Percentiles rank a stretch among this genome's conserved stretches.
phyloP scores from a whole-genome alignment of 129 eudicot genomes.

The Flaveria brownii region DNA sequence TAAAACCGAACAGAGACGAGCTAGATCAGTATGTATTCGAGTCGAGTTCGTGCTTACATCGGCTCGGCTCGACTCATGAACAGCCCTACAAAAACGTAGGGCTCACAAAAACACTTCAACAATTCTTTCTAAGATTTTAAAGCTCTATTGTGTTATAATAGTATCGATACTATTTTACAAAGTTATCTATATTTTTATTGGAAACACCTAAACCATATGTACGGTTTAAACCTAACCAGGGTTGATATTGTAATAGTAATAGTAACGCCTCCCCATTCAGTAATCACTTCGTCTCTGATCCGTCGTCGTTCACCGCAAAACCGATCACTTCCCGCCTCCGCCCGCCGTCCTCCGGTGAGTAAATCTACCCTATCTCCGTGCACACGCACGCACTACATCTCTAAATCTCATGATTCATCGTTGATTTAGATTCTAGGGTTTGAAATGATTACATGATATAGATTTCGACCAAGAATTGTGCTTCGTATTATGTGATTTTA shows the following conservation, averaged over 20 bases:
- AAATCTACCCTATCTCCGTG: background rate
- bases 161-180: too few species aligned
- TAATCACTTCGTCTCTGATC: too few species aligned
- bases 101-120: too few species aligned
- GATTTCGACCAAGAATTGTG: background rate
- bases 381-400: background rate
- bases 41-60: too few species aligned
- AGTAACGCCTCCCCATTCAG: constrained; percentile 20
- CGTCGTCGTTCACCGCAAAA: constrained; percentile 20
- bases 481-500: constrained; percentile 1
- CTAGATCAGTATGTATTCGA: too few species aligned
- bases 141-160: too few species aligned
- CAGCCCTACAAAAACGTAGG: too few species aligned
- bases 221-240: constrained; percentile 24
- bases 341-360: constrained; percentile 24
- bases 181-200: too few species aligned
- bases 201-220: background rate
- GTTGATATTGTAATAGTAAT: background rate
- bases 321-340: constrained; percentile 25
- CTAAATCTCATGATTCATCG: background rate
- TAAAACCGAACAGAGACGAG: too few species aligned
- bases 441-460: constrained; percentile 11
- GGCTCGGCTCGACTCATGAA: too few species aligned
- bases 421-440: constrained; percentile 31
- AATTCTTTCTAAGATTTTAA: too few species aligned